phyloP scores from a whole-genome alignment of 345 rosid genomes.

The Hibiscus mutabilis region DNA sequence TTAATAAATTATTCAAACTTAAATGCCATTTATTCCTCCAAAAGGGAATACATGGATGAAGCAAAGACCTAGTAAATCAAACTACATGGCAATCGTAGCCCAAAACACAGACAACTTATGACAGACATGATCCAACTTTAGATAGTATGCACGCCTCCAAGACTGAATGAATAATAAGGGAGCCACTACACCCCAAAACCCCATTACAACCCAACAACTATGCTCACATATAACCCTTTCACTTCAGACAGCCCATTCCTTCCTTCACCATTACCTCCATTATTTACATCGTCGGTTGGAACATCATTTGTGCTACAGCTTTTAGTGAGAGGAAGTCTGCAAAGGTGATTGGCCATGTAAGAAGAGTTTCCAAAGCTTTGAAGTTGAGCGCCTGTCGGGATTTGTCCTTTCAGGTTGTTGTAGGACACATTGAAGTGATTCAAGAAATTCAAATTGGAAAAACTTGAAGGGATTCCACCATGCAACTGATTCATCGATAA shows the following conservation, averaged over 20 bases:
- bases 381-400: slow-evolving; percentile 18
- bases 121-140: not conserved
- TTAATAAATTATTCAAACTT: too few relatives aligned
- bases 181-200: not conserved
- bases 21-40: too few relatives aligned
- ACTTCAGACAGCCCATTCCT: not conserved
- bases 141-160: slow-evolving; percentile 3
- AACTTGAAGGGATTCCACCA: slow-evolving; percentile 13
- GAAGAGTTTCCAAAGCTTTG: slow-evolving; percentile 16
- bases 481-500: slow-evolving; percentile 9
- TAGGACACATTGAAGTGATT: slow-evolving; percentile 20
- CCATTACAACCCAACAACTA: slow-evolving; percentile 11
- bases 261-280: not conserved
- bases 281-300: not conserved
- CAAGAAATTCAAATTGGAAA: slow-evolving; percentile 9
- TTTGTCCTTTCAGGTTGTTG: slow-evolving; percentile 12
- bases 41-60: too few relatives aligned
- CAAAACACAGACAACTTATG: not conserved
- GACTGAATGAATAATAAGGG: not conserved
- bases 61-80: too few relatives aligned
- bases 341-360: slow-evolving; percentile 10
- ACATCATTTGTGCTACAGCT: not conserved
- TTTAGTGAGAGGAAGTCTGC: slow-evolving; percentile 13
- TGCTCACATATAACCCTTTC: slow-evolving; percentile 11
- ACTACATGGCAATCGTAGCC: too few relatives aligned